Base-by-base conservation (phyloP, 345 rosid species). In the Garcia nutans region DNA sequence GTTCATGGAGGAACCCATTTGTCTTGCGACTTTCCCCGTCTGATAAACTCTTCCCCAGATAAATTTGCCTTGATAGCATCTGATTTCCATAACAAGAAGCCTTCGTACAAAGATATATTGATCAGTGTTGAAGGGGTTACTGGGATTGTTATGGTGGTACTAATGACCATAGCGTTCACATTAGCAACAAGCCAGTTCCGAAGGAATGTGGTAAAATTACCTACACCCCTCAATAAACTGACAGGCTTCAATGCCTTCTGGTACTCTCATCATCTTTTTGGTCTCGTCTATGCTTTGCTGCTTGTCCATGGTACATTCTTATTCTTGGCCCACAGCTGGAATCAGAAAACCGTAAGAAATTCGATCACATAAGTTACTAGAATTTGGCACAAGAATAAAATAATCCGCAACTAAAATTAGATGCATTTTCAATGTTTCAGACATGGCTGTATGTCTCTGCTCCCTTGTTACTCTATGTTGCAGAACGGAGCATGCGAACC, bases 241-340 rank as follows among this genome's bases (percentile, higher is more conserved):
- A 89, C 97, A 23, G 99, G 99, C 37, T 96, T 91, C 83, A 96
- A 96, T 64, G 96, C 99, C 20, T 96, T 96, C 78, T 96, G 99
- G 99, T 96, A 96, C 75, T 87, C 98, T 70, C 99, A 96, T 80
- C 99, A 96, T 75, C 92, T 96, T 69, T 82, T 91, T 5, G 91
- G 84, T 26, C 52, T 96, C 52, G 97, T 96, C 85, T 96, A 96
- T 71, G 77, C 89, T 63, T 72, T 93, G 88, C 92, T 96, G 61
- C 82, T 89, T 19, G 84, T 89, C 68, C 99, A 96, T 23, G 98
- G 98, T 62, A 84, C 80, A 77, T 90, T 93, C 88, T 67, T 93
- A 81, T 89, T 54, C 91, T 84, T 96, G 31, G 82, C 76, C 10
- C 87, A 84, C 76, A 65, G 83, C 72, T 93, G 98, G 98, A 86